phyloP scores from a whole-genome alignment of 179 eudicot genomes.

The Patellifolia procumbens region DNA sequence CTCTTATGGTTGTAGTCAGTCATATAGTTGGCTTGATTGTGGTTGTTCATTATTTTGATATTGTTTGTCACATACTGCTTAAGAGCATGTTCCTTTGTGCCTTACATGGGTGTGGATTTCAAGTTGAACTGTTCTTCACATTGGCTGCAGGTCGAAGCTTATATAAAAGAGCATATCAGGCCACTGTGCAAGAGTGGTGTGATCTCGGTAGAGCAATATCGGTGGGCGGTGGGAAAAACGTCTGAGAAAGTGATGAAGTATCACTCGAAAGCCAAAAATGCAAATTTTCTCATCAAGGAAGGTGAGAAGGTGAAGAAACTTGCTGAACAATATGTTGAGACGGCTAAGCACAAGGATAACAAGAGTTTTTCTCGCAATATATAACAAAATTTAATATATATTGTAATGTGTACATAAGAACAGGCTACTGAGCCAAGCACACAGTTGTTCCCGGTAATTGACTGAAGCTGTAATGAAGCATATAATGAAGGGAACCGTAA shows the following conservation, averaged over 20 bases:
- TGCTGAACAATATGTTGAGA: conserved; percentile 84
- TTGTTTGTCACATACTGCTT: not conserved
- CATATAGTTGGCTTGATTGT: not conserved
- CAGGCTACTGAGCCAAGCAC: not conserved
- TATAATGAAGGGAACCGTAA: not conserved
- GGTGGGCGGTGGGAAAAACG: conserved; percentile 80
- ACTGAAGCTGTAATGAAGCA: conserved; percentile 4
- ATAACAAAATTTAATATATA: conserved; percentile 2
- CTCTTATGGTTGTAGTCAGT: too few species aligned
- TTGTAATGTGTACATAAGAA: conserved; percentile 26
- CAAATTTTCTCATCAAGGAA: conserved; percentile 84
- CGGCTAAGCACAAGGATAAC: conserved; percentile 58
- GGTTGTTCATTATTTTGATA: not conserved
- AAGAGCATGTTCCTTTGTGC: not conserved
- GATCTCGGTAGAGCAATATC: conserved; percentile 75
- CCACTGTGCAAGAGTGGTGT: conserved; percentile 89
- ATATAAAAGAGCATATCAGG: conserved; percentile 89
- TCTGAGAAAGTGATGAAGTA: conserved; percentile 83
- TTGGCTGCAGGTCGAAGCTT: conserved; percentile 71
- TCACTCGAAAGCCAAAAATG: conserved; percentile 75
- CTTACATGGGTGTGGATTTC: not conserved
- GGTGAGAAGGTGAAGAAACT: conserved; percentile 97
- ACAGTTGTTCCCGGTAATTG: not conserved
- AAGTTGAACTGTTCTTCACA: not conserved
- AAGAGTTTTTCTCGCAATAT: conserved; percentile 15